These are phyloP conservation scores for Pseudocercospora musae DNA, from an alignment of 2,329 filamentous ascomycete species.

Conservation along the genomic window DNA sequence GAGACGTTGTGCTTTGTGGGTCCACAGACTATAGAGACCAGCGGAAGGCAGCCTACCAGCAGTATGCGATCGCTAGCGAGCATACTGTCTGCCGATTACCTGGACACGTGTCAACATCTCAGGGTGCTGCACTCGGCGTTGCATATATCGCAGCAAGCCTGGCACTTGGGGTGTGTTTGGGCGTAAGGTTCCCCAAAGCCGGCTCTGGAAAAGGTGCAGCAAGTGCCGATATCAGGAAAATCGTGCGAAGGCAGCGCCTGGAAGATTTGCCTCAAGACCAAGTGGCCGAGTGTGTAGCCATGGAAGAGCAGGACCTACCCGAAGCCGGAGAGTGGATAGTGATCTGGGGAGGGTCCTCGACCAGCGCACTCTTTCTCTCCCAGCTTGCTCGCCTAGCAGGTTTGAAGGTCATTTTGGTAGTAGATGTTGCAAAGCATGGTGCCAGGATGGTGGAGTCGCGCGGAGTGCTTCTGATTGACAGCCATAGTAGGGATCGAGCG, in stretches of 20 bases:
- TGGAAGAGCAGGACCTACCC: conserved; percentile 16
- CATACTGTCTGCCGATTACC: conserved; percentile 45
- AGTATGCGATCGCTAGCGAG: conserved; percentile 41
- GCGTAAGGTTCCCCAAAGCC: conserved; percentile 29
- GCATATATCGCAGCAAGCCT: conserved; percentile 43
- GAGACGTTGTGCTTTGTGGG: conserved; percentile 29
- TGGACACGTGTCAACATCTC: conserved; percentile 32
- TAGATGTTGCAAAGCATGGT: conserved; percentile 34
- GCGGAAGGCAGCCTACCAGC: conserved; percentile 44
- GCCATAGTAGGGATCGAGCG: conserved; percentile 16
- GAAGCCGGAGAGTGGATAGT: conserved; percentile 25
- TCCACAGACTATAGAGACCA: conserved; percentile 45
- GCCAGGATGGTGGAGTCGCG: conserved; percentile 17
- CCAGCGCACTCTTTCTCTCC: conserved; percentile 43
- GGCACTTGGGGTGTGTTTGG: conserved; percentile 44
- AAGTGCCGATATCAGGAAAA: conserved; percentile 19
- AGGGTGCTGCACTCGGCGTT: conserved; percentile 42
- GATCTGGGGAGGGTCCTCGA: conserved; percentile 44
- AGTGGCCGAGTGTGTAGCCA: conserved; percentile 33
- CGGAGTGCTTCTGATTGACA: conserved; percentile 19
- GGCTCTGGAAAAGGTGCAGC: not conserved
- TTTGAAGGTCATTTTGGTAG: conserved; percentile 50
- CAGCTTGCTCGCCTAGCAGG: conserved; percentile 39
- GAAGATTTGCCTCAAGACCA: conserved; percentile 17
- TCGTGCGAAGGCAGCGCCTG: conserved; percentile 40